phyloP scores from a whole-genome alignment of 441 rosid genomes.

The Gossypium aridum region DNA sequence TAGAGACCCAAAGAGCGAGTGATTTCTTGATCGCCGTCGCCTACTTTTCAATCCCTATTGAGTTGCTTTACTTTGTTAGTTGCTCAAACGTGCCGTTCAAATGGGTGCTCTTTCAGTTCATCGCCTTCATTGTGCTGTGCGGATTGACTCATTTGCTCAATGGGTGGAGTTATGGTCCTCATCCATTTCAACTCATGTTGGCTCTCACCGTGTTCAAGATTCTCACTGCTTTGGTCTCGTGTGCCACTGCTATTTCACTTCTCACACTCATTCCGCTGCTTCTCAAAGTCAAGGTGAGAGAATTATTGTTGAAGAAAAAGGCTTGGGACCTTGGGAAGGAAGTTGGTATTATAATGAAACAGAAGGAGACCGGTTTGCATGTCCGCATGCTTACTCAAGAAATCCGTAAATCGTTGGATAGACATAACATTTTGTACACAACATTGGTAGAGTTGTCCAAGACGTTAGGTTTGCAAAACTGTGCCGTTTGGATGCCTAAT shows the following conservation, averaged over 20 bases:
- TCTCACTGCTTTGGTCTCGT: slow-evolving; percentile 87
- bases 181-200: slow-evolving; percentile 74
- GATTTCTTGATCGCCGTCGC: slow-evolving; percentile 98
- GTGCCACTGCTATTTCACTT: slow-evolving; percentile 90
- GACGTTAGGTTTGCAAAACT: slow-evolving; percentile 75
- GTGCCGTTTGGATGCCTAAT: slow-evolving; percentile 97
- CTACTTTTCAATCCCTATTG: slow-evolving; percentile 91
- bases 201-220: slow-evolving; percentile 90
- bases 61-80: slow-evolving; percentile 90
- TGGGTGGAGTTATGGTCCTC: slow-evolving; percentile 86
- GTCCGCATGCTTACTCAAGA: slow-evolving; percentile 97
- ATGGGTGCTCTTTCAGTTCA: slow-evolving; percentile 93
- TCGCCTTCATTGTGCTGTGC: slow-evolving; percentile 93
- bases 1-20: slow-evolving; percentile 72
- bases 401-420: slow-evolving; percentile 87
- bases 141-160: slow-evolving; percentile 96
- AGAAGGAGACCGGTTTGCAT: slow-evolving; percentile 76
- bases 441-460: slow-evolving; percentile 90
- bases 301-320: slow-evolving; percentile 86
- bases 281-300: slow-evolving; percentile 89
- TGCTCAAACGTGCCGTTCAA: slow-evolving; percentile 92
- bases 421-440: slow-evolving; percentile 74
- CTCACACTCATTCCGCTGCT: slow-evolving; percentile 86
- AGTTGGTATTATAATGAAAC: slow-evolving; percentile 82
- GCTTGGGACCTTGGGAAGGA: slow-evolving; percentile 85